These are phyloP conservation scores for Amanita rimosa DNA, from an alignment of 768 basidiomycete genomes.

Conservation along the genomic window DNA sequence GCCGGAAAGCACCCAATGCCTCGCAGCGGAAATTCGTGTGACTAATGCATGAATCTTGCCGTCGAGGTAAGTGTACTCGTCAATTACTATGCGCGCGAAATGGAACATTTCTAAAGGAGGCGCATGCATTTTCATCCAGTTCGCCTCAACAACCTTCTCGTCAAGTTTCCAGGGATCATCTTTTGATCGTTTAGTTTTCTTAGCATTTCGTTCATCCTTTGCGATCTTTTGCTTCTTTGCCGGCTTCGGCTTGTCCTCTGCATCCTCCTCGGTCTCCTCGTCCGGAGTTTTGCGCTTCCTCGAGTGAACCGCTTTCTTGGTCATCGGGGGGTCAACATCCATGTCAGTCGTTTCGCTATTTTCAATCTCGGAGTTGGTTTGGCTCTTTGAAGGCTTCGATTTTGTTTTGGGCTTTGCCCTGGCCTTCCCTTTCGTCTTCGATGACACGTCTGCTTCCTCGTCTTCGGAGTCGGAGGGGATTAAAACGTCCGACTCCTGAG, in stretches of 20 bases:
- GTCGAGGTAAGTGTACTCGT: slow-evolving; percentile 90
- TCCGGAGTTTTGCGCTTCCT: slow-evolving; percentile 8
- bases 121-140: slow-evolving; percentile 72
- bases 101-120: slow-evolving; percentile 92
- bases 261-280: slow-evolving; percentile 15
- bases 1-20: slow-evolving; percentile 94
- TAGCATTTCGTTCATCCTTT: slow-evolving; percentile 26
- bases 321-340: slow-evolving; percentile 6
- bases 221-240: slow-evolving; percentile 27
- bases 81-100: slow-evolving; percentile 79
- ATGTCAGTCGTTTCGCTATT: slow-evolving; percentile 12
- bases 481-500: slow-evolving; percentile 16
- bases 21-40: slow-evolving; percentile 62
- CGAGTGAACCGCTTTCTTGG: neutral
- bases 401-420: slow-evolving; percentile 16
- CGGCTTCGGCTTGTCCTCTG: slow-evolving; percentile 23
- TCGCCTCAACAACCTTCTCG: slow-evolving; percentile 43
- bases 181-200: slow-evolving; percentile 53
- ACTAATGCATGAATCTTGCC: slow-evolving; percentile 73
- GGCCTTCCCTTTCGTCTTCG: slow-evolving; percentile 19
- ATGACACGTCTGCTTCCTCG: slow-evolving; percentile 10
- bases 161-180: slow-evolving; percentile 74
- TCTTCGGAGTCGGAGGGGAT: slow-evolving; percentile 27
- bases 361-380: slow-evolving; percentile 14
- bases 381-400: slow-evolving; percentile 9